Evolutionary conservation across 371 early-diverging fungal genomes (phyloP), one percentile per base, ranked within the genome.

Genomic region (Choanephora cucurbitarum): DNA sequence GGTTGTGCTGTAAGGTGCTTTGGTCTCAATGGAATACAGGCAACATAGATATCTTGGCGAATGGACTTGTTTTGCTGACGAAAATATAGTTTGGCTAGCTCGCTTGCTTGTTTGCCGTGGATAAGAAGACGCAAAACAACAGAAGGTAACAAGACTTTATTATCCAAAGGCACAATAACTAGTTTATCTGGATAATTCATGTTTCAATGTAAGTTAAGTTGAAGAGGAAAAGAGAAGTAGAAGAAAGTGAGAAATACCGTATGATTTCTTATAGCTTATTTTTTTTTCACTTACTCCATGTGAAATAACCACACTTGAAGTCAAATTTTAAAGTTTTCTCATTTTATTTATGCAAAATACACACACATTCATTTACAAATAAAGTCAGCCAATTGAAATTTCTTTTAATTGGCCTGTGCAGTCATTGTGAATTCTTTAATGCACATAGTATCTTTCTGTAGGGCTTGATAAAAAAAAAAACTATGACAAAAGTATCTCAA

Each of bases 111-210:
- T 24, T 60, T 60, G 14, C 77, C 77, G 13, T 60, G 58, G 44
- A 76, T 57, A 17, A 61, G 57, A 3, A 76, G 43, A 21, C 71
- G 66, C 17, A 70, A 40, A 6, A 71, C 62, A 15, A 66, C 67
- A 21, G 63, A 60, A n/a, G 77, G 77, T 22, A 76, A 55, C 5
- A 76, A 54, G 1, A 73, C 69, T 43, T 72, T 70, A 22, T 53
- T 58, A 15, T 70, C 64, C 11, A 76, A 61, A 23, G 77, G 77
- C 7, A 76, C 32, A 6, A 70, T 60, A 19, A 64, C 49, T 14
- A 72, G 44, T 28, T 56, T 55, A 14, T 55, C 64, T 24, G 73
- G 66, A 47, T 55, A 53, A 1, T 21, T 1, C 28, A 28, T 28
- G 28, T 37, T 45, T 54, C 46, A 52, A 21, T 52, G 47, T 5